These are phyloP conservation scores for Cercophora sp. DNA, from an alignment of 495 filamentous ascomycete genomes.

Conservation along the genomic window DNA sequence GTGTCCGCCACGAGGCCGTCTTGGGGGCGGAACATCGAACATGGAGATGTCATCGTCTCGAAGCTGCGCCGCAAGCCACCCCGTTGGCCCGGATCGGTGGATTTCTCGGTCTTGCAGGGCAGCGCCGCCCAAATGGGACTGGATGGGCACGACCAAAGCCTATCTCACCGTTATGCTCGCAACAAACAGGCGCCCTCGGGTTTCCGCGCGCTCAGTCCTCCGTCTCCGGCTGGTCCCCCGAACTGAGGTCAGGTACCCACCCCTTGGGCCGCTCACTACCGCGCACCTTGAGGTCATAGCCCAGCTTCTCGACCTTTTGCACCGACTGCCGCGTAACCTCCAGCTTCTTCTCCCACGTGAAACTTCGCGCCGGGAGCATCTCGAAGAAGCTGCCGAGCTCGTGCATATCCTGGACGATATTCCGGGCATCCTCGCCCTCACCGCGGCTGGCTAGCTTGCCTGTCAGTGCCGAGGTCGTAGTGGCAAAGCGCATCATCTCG, in stretches of 20 bases:
- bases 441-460: conserved; percentile 48
- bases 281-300: conserved; percentile 80
- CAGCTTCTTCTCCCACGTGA: conserved; percentile 67
- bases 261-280: conserved; percentile 87
- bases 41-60: too few relatives aligned
- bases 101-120: too few relatives aligned
- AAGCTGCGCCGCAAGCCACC: too few relatives aligned
- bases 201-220: conserved; percentile 11
- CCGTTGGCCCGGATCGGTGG: too few relatives aligned
- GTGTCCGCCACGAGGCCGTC: too few relatives aligned
- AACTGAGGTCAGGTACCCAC: conserved; percentile 78
- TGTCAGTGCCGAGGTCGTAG: conserved; percentile 68
- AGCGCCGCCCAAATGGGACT: too few relatives aligned
- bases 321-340: conserved; percentile 84
- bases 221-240: conserved; percentile 18
- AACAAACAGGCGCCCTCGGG: too few relatives aligned
- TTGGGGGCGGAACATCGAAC: too few relatives aligned
- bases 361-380: conserved; percentile 53
- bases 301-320: conserved; percentile 86
- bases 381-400: conserved; percentile 70
- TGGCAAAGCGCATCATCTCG: conserved; percentile 94
- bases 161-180: too few relatives aligned
- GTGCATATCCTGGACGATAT: conserved; percentile 73
- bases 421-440: conserved; percentile 28
- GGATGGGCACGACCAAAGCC: too few relatives aligned